Percentiles rank a stretch among this genome's conserved stretches.
Evolutionary conservation across 2,329 filamentous ascomycete species (phyloP).

Genomic region (Fusarium clavum): DNA sequence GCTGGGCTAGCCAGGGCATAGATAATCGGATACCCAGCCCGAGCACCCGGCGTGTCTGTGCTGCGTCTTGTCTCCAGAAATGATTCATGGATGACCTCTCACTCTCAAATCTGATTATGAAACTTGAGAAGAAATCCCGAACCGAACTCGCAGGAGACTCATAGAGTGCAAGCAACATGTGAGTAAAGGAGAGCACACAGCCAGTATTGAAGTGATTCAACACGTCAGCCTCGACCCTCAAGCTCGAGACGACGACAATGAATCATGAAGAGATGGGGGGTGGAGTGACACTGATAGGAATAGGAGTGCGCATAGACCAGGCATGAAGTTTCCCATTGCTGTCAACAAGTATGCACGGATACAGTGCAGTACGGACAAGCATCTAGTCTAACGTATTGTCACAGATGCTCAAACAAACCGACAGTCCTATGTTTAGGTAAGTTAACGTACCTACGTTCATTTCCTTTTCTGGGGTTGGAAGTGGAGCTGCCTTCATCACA

Average conservation of each 20-base stretch:
- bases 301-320: slow-evolving; percentile 27
- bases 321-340: slow-evolving; percentile 14
- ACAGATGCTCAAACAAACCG: not conserved
- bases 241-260: slow-evolving; percentile 17
- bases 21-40: slow-evolving; percentile 21
- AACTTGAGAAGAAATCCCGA: not conserved
- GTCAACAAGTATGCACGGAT: not conserved
- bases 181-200: not conserved
- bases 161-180: not conserved
- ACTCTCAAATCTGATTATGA: not conserved
- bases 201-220: slow-evolving; percentile 2
- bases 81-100: slow-evolving; percentile 11
- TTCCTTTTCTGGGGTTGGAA: not conserved
- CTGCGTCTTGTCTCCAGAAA: slow-evolving; percentile 16
- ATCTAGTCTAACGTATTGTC: not conserved
- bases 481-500: not conserved
- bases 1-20: slow-evolving; percentile 18
- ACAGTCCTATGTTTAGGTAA: not conserved
- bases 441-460: not conserved
- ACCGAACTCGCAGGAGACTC: not conserved
- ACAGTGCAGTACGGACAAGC: not conserved
- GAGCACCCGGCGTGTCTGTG: slow-evolving; percentile 27
- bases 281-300: slow-evolving; percentile 14
- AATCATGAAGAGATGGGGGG: slow-evolving; percentile 9
- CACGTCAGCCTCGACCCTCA: slow-evolving; percentile 4